Base-by-base conservation (phyloP, 345 rosid species). In the Cochlearia excelsa region DNA sequence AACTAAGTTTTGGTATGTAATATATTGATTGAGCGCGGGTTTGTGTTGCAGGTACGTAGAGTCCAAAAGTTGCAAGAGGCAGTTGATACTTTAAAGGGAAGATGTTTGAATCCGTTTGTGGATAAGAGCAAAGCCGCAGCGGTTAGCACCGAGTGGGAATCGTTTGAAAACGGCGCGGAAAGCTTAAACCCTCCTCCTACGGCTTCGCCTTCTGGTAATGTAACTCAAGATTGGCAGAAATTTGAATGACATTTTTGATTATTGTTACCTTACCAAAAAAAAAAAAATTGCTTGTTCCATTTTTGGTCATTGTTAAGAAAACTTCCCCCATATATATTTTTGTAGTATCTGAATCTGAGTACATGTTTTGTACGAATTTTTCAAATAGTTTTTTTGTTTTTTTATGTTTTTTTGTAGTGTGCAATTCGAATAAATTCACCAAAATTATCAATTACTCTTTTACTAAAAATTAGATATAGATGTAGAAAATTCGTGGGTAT, bases 121-220 rank as follows among this genome's bases (percentile, higher is more conserved):
- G 57, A 77, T 66, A 59, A 70, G 65, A 73, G 65, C 61, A 81
- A 76, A 46, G 65, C 70, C 3, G 82, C 73, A 26, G 63, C 85
- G 0, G 80, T 86, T 59, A 69, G 87, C 70, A 86, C 93, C 1
- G 79, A 76, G 16, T 88, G 98, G 98, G 90, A 86, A 74, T 75
- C 81, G 10, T 88, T 86, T 38, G 90, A 78, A 39, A 79, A 85
- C 4, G 93, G 85, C 38, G 69, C 77, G 37, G 96, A 86, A 74
- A 88, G 87, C 83, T 76, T 77, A 70, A 80, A 63, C 68, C 79
- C 90, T 26, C 88, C 90, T 59, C 80, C 81, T 4, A 74, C 83
- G 9, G 46, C 61, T 41, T 63, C 86, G 43, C 75, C 87, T 54
- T 72, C 92, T 38, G 73, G 81, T 23, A 68, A 57, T 57, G 66